Conservation (phyloP, 805 yeast species). For the Barnettozyma siamensis region DNA sequence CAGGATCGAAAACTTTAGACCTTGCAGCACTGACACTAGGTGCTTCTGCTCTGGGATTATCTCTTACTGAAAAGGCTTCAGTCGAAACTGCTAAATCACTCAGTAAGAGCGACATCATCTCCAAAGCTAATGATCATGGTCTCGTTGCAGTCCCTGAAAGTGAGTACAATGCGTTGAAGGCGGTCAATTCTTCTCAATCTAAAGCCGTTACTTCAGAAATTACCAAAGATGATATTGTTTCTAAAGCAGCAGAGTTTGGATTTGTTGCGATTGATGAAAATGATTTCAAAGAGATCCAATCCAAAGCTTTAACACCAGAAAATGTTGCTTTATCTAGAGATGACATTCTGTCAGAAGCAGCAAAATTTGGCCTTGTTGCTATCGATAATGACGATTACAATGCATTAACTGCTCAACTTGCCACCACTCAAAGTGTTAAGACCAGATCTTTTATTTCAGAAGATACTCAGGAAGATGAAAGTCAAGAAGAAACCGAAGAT, state of each 20-base stretch:
- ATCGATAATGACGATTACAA: constrained; percentile 31
- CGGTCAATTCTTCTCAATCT: neutral
- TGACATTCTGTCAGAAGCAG: constrained; percentile 23
- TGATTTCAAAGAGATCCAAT: constrained; percentile 26
- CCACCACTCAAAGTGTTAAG: neutral
- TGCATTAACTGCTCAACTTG: constrained; percentile 13
- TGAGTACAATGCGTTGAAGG: constrained; percentile 1
- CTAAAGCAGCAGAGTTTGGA: constrained; percentile 26
- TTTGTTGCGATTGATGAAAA: constrained; percentile 31
- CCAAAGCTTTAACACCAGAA: constrained; percentile 11
- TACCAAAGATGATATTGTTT: constrained; percentile 10
- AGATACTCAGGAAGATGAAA: neutral
- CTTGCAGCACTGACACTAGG: constrained; percentile 5
- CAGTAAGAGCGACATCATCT: constrained; percentile 10
- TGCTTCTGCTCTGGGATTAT: constrained; percentile 9
- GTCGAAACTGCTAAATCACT: neutral
- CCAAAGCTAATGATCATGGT: constrained; percentile 14
- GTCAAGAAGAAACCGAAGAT: constrained; percentile 1
- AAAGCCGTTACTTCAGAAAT: neutral
- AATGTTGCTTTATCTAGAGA: constrained; percentile 5
- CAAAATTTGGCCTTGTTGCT: constrained; percentile 30
- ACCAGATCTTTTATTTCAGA: neutral
- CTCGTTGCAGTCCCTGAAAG: neutral
- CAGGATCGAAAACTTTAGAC: neutral
- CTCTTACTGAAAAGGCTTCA: constrained; percentile 1